These are phyloP conservation scores for Vanrija humicola DNA, from an alignment of 1,284 basidiomycete genomes.

Conservation along the genomic window DNA sequence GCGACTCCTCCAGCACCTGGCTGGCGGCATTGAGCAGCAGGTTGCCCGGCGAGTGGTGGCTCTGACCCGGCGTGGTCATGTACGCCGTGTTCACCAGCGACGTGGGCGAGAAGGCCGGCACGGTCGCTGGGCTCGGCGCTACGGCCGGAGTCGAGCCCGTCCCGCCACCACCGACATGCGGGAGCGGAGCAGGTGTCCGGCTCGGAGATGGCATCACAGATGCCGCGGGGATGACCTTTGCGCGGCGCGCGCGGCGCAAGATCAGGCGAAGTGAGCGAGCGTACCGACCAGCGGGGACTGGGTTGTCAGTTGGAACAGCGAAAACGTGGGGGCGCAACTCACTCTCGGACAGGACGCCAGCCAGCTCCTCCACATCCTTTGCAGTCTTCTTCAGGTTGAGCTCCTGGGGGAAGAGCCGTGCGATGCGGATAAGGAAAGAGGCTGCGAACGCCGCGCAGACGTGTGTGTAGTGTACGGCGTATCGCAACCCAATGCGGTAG, in stretches of 20 bases:
- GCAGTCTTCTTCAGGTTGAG: constrained; percentile 72
- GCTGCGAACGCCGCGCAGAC: constrained; percentile 88
- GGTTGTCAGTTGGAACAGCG: neutral
- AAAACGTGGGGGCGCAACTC: constrained; percentile 20
- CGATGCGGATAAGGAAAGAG: constrained; percentile 77
- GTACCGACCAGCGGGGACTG: constrained; percentile 84
- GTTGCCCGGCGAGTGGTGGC: constrained; percentile 15
- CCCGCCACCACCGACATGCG: neutral
- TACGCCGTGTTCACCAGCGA: constrained; percentile 15
- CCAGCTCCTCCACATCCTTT: constrained; percentile 71
- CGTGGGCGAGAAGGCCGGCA: constrained; percentile 14
- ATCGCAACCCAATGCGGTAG: constrained; percentile 85
- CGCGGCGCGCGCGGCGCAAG: constrained; percentile 71
- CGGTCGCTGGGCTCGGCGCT: neutral
- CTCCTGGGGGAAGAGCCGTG: constrained; percentile 79
- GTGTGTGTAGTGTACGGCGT: constrained; percentile 60
- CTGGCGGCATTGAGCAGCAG: constrained; percentile 26
- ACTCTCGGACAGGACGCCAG: constrained; percentile 71
- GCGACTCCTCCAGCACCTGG: constrained; percentile 44
- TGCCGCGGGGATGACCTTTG: constrained; percentile 54
- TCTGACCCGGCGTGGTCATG: constrained; percentile 14
- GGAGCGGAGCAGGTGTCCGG: constrained; percentile 13
- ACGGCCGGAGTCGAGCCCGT: constrained; percentile 4
- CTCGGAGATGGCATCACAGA: constrained; percentile 42
- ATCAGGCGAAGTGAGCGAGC: constrained; percentile 81